Evolutionary conservation across 108 stramenopile genomes (phyloP).

Genomic region (Nannochloropsis oceanica): DNA sequence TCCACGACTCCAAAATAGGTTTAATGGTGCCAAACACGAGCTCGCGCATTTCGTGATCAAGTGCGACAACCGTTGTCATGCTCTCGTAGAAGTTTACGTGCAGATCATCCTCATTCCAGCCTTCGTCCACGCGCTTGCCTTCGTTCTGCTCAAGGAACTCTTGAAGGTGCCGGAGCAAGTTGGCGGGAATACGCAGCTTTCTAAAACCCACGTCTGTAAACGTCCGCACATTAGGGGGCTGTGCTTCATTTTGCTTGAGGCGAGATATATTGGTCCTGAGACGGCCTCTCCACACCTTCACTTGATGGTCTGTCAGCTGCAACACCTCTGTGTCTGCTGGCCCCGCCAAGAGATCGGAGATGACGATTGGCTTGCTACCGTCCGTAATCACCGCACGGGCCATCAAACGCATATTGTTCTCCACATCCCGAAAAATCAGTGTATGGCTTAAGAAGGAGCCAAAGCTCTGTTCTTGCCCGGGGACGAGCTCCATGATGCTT

Average conservation of each 20-base stretch:
- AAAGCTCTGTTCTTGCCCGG: neutral
- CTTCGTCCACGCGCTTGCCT: neutral
- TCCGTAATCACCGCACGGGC: neutral
- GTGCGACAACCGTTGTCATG: neutral
- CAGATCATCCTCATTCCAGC: neutral
- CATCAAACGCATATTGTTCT: neutral
- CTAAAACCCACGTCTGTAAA: neutral
- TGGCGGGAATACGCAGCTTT: neutral
- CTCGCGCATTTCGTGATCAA: neutral
- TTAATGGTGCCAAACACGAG: conserved; percentile 33
- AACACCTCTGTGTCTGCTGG: neutral
- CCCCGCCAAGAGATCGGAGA: neutral
- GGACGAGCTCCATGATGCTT: neutral
- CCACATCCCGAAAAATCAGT: neutral
- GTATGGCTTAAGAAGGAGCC: neutral
- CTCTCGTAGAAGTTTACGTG: neutral
- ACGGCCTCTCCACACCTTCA: neutral
- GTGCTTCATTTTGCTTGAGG: neutral
- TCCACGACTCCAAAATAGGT: conserved; percentile 56
- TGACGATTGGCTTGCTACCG: neutral
- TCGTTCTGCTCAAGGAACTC: neutral
- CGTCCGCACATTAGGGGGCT: neutral
- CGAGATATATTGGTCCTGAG: neutral
- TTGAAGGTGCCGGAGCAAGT: neutral
- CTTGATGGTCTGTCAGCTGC: neutral